Conservation (phyloP, 2,329 filamentous ascomycete genomes). For the Aspergillus caelatus region DNA sequence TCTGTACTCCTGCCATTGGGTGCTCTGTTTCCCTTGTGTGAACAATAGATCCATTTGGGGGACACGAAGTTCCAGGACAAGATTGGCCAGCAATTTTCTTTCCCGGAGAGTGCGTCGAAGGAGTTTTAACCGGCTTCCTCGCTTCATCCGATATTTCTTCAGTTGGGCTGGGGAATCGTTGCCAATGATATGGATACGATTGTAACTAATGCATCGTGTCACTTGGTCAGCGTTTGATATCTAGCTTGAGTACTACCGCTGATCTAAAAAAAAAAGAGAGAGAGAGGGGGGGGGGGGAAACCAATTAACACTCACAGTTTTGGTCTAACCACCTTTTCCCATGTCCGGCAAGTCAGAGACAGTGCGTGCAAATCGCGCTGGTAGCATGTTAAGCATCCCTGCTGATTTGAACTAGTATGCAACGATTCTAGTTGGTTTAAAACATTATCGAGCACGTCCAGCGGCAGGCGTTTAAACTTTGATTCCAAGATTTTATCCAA, state of each 20-base stretch:
- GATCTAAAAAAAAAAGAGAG: too few relatives aligned
- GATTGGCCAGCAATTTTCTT: slow-evolving; percentile 52
- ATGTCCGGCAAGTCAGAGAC: slow-evolving; percentile 58
- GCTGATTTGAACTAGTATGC: slow-evolving; percentile 43
- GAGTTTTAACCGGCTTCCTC: slow-evolving; percentile 55
- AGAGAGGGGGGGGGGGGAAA: too few relatives aligned
- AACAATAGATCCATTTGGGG: slow-evolving; percentile 50
- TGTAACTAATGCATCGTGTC: slow-evolving; percentile 44
- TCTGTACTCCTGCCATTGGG: slow-evolving; percentile 52
- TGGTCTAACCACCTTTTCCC: slow-evolving; percentile 56
- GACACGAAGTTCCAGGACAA: slow-evolving; percentile 58
- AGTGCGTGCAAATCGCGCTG: slow-evolving; percentile 57
- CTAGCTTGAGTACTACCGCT: slow-evolving; percentile 4
- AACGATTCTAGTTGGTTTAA: slow-evolving; percentile 53
- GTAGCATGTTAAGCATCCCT: slow-evolving; percentile 57
- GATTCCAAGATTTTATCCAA: slow-evolving; percentile 37
- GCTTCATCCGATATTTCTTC: slow-evolving; percentile 53
- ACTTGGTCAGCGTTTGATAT: slow-evolving; percentile 16
- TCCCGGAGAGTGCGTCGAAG: slow-evolving; percentile 58
- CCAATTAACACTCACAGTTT: slow-evolving; percentile 49
- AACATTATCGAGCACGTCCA: slow-evolving; percentile 59
- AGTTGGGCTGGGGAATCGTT: slow-evolving; percentile 50
- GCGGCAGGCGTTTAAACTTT: slow-evolving; percentile 51
- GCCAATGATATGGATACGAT: slow-evolving; percentile 51
- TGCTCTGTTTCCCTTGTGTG: slow-evolving; percentile 43